These are phyloP conservation scores for Pseudogymnoascus sp. DNA, from an alignment of 2,329 filamentous ascomycete genomes.

Conservation along the genomic window DNA sequence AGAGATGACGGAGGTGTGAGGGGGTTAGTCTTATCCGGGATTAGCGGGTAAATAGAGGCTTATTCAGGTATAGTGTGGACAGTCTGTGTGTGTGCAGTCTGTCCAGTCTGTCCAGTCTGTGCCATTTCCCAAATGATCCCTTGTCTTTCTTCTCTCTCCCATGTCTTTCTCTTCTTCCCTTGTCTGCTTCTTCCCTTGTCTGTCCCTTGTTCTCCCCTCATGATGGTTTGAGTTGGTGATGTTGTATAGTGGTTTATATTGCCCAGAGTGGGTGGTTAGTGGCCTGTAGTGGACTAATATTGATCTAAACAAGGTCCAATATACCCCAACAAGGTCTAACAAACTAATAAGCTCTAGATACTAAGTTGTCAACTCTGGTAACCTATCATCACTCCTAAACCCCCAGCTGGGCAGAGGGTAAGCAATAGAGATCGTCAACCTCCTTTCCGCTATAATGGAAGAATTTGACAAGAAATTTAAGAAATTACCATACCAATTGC, in stretches of 20 bases:
- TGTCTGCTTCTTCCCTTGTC: too few species aligned
- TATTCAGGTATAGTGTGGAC: too few species aligned
- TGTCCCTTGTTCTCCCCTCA: background rate
- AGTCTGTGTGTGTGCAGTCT: too few species aligned
- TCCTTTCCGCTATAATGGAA: background rate
- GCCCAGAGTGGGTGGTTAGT: too few species aligned
- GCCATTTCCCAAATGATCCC: too few species aligned
- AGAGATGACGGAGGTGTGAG: background rate
- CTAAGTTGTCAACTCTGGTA: background rate
- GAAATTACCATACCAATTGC: background rate
- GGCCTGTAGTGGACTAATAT: too few species aligned
- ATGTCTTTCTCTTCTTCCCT: too few species aligned
- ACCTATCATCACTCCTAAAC: background rate
- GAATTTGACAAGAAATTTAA: background rate
- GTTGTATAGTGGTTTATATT: too few species aligned
- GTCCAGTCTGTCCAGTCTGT: too few species aligned
- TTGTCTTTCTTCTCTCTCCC: too few species aligned
- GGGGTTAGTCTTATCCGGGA: background rate
- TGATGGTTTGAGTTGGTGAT: too few species aligned
- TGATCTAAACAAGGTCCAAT: too few species aligned
- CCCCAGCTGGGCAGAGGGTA: background rate
- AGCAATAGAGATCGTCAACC: background rate
- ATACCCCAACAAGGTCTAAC: background rate
- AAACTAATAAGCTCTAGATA: background rate
- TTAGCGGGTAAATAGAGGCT: background rate